Evolutionary conservation across 2,329 filamentous ascomycete species (phyloP).

Genomic region (Pyrenochaeta sp.): DNA sequence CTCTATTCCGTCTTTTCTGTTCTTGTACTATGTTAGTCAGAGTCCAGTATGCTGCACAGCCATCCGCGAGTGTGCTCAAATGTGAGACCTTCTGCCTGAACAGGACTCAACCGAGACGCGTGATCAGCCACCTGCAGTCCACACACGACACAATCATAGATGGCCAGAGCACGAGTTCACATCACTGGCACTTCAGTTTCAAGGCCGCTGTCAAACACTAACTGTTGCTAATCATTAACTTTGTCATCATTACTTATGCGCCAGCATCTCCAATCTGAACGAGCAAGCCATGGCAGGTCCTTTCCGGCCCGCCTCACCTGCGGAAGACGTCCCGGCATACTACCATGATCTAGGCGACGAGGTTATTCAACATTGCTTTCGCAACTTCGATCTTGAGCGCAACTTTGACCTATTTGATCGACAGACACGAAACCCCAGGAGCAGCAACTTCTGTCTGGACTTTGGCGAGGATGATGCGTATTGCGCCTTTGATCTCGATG

Average conservation of each 20-base stretch:
- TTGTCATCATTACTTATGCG: constrained; percentile 1
- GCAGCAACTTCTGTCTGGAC: constrained; percentile 70
- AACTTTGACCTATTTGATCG: constrained; percentile 58
- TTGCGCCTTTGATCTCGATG: constrained; percentile 64
- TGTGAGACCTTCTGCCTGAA: constrained; percentile 38
- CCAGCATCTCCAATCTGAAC: not conserved
- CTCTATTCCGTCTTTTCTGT: not conserved
- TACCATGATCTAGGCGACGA: constrained; percentile 46
- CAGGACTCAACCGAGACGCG: constrained; percentile 21
- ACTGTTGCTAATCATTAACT: not conserved
- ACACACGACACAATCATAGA: constrained; percentile 26
- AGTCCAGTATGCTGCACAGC: constrained; percentile 9
- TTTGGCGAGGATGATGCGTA: constrained; percentile 66
- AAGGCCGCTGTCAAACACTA: not conserved
- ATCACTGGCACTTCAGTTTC: constrained; percentile 13
- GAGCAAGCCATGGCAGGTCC: constrained; percentile 32
- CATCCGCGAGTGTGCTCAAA: constrained; percentile 5
- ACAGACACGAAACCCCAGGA: constrained; percentile 52
- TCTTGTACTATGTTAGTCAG: not conserved
- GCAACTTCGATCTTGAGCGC: constrained; percentile 62
- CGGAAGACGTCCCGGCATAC: constrained; percentile 44
- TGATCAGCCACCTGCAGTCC: constrained; percentile 35
- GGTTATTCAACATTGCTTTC: constrained; percentile 53
- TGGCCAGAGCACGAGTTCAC: constrained; percentile 36
- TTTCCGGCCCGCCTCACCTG: constrained; percentile 37